Conservation (phyloP, 2,329 filamentous ascomycete species). For the Venturia effusa region DNA sequence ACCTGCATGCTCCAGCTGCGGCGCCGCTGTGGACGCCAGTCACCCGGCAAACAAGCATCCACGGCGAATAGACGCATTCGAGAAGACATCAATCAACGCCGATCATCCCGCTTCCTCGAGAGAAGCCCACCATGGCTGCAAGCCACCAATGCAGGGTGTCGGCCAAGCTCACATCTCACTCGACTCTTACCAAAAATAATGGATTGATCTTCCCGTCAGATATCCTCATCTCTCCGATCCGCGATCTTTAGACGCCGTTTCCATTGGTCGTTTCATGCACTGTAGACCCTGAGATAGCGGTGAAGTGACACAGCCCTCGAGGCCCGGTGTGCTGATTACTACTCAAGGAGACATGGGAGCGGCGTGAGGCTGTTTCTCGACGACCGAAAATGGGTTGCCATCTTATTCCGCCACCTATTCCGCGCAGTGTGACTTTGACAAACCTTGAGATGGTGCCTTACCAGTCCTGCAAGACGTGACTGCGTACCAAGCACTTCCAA, state of each 20-base stretch:
- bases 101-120: neutral
- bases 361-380: no score
- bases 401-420: neutral
- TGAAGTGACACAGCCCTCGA: neutral
- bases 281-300: neutral
- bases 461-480: neutral
- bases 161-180: neutral
- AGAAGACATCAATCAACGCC: neutral
- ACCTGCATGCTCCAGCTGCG: neutral
- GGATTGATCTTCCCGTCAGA: neutral
- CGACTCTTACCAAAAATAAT: neutral
- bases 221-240: neutral
- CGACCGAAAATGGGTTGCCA: no score
- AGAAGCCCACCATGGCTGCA: neutral
- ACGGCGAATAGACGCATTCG: neutral
- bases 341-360: neutral
- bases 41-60: neutral
- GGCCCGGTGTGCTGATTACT: neutral
- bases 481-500: neutral
- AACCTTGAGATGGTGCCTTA: neutral
- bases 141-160: neutral
- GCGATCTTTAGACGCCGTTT: neutral
- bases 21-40: neutral
- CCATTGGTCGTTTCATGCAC: neutral
- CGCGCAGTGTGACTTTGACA: neutral